Evolutionary conservation across 139 green algal species (phyloP), one percentile per base, ranked within the genome.

Genomic region (Ulvella scutata): DNA sequence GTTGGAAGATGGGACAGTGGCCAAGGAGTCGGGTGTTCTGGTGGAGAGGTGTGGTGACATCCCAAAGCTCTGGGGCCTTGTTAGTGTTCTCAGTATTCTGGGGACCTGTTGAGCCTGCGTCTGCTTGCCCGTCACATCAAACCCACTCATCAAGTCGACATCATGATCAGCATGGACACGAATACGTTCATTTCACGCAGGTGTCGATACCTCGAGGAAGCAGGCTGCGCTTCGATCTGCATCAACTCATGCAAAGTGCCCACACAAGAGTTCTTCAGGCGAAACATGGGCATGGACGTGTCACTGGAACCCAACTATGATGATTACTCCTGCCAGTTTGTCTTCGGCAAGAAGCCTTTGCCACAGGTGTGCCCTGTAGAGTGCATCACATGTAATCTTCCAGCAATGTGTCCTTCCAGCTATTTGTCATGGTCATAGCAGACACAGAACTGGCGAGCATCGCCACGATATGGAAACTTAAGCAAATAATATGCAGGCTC

Each of bases 221-320:
- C 87, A 0, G 88, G 88, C 4, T 97, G 92, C 74, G 90, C 86
- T 0, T 87, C 87, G 2, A 79, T 95, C 1, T 96, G 91, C 74
- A 80, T 94, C 59, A 96, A 97, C 82, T 92, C 84, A 76, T 97
- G 92, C 83, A 96, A 96, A 74, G 75, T 96, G 0, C 89, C 89
- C 0, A 95, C 89, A 31, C 91, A 91, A 84, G 86, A 88, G 40
- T 96, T 96, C 67, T 97, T 97, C 72, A 61, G 60, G 13, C 74
- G 83, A 60, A 81, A 96, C 75, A 97, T 97, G 92, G 92, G 91
- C 1, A 72, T 97, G 28, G 72, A 79, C 0, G 77, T 97, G n/a
- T 89, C 84, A 2, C 92, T 97, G 90, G 90, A 83, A 6, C 92
- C 92, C 40, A 92, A 97, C 78, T 97, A 96, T 62, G 88, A 94